A percentile compares a stretch with the other conserved stretches of the same genome.
phyloP scores from a whole-genome alignment of 495 filamentous ascomycete genomes.

The Penicillium ochrochloron region DNA sequence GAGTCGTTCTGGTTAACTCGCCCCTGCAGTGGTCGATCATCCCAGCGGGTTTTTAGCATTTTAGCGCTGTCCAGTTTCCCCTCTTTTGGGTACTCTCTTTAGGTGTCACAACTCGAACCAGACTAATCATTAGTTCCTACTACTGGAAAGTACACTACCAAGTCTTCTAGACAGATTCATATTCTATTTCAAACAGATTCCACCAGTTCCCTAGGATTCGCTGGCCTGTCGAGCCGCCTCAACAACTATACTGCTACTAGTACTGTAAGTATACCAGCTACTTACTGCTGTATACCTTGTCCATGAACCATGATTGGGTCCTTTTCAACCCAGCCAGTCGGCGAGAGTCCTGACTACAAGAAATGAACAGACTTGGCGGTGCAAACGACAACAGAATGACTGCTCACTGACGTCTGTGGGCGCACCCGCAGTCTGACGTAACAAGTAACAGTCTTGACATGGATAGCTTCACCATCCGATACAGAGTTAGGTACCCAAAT shows the following conservation, averaged over 20 bases:
- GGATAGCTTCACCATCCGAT: background rate
- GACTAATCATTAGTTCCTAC: background rate
- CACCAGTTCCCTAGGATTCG: background rate
- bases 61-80: conserved; percentile 1
- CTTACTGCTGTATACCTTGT: background rate
- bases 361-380: background rate
- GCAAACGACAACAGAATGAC: conserved; percentile 17
- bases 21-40: background rate
- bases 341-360: background rate
- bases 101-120: background rate
- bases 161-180: background rate
- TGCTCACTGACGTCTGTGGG: conserved; percentile 22
- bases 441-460: background rate
- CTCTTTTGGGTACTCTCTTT: background rate
- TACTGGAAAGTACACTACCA: background rate
- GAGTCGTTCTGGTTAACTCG: background rate
- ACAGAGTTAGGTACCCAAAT: background rate
- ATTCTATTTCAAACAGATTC: background rate
- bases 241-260: no score
- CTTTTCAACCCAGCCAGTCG: conserved; percentile 1
- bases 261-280: background rate
- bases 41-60: background rate
- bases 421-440: conserved; percentile 9
- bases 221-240: conserved; percentile 4
- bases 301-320: conserved; percentile 15